phyloP scores from a whole-genome alignment of 2,329 filamentous ascomycete species.

The Seiridium unicorne region DNA sequence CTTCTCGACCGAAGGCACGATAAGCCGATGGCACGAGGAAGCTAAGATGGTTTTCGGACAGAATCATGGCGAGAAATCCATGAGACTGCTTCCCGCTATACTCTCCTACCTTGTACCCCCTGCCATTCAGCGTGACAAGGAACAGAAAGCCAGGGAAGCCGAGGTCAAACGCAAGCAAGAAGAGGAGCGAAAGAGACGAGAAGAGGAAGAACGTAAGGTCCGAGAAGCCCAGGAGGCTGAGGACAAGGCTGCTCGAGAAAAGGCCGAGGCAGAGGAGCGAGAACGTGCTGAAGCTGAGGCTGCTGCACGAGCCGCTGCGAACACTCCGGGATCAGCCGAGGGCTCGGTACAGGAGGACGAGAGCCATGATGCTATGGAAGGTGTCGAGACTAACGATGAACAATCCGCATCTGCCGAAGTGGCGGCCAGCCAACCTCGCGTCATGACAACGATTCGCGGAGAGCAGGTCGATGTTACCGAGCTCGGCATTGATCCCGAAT shows the following conservation, averaged over 20 bases:
- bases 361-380: slow-evolving; percentile 30
- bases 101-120: slow-evolving; percentile 75
- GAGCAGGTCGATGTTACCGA: slow-evolving; percentile 91
- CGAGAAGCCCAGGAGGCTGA: slow-evolving; percentile 73
- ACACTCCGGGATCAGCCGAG: slow-evolving; percentile 45
- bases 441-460: slow-evolving; percentile 81
- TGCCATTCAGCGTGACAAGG: slow-evolving; percentile 78
- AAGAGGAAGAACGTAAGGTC: slow-evolving; percentile 63
- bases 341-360: slow-evolving; percentile 23
- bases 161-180: slow-evolving; percentile 54
- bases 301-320: slow-evolving; percentile 41
- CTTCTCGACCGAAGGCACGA: slow-evolving; percentile 71
- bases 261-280: slow-evolving; percentile 68
- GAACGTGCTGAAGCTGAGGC: slow-evolving; percentile 60
- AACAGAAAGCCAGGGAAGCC: slow-evolving; percentile 58
- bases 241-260: slow-evolving; percentile 64
- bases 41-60: slow-evolving; percentile 80
- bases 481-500: slow-evolving; percentile 90
- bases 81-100: slow-evolving; percentile 66
- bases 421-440: slow-evolving; percentile 55
- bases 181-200: slow-evolving; percentile 60
- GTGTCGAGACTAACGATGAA: slow-evolving; percentile 30
- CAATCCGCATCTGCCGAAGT: slow-evolving; percentile 35
- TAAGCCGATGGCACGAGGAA: slow-evolving; percentile 84
- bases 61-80: slow-evolving; percentile 65